phyloP scores from a whole-genome alignment of 352 stramenopile genomes.

The Phytophthora gonapodyides region DNA sequence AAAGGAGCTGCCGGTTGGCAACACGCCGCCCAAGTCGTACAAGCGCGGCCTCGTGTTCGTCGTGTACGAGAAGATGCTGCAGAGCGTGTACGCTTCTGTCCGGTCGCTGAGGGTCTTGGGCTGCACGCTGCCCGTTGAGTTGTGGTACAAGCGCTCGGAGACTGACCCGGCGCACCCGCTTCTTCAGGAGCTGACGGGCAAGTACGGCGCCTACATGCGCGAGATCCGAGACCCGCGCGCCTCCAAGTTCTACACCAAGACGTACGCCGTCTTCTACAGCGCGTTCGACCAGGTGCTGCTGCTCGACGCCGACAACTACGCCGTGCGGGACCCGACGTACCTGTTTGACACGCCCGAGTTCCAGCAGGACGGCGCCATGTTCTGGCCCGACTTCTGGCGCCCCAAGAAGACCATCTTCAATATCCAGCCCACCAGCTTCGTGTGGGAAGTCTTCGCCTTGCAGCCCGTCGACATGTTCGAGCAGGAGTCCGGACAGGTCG shows the following conservation, averaged over 20 bases:
- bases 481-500: constrained; percentile 77
- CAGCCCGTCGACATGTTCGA: constrained; percentile 73
- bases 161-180: constrained; percentile 52
- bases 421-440: constrained; percentile 60
- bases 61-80: constrained; percentile 56
- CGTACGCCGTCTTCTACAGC: constrained; percentile 75
- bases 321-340: constrained; percentile 63
- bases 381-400: constrained; percentile 85
- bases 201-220: constrained; percentile 57
- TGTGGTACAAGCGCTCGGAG: constrained; percentile 69
- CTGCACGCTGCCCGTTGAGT: constrained; percentile 62
- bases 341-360: constrained; percentile 66
- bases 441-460: constrained; percentile 74
- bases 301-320: constrained; percentile 80
- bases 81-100: constrained; percentile 57
- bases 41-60: constrained; percentile 56
- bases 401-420: constrained; percentile 77
- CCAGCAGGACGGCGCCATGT: constrained; percentile 51
- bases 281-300: constrained; percentile 78
- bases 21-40: constrained; percentile 8
- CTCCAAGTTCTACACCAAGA: constrained; percentile 72
- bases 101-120: constrained; percentile 42
- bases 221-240: constrained; percentile 63
- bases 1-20: constrained; percentile 5
- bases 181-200: constrained; percentile 38